Conservation (phyloP, 768 basidiomycete genomes). For the Nidularia pulvinata region DNA sequence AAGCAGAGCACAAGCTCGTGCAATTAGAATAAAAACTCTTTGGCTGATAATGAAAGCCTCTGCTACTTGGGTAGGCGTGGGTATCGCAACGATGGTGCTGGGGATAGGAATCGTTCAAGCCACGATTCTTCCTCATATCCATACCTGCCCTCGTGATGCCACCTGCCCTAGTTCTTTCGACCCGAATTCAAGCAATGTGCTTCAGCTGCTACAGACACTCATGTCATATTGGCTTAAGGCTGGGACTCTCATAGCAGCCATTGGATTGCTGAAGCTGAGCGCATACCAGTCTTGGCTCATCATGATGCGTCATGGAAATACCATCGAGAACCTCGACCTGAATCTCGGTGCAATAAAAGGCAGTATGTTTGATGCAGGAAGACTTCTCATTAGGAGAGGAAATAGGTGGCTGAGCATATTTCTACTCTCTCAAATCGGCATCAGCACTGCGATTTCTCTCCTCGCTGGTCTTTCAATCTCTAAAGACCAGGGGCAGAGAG, state of each 20-base stretch:
- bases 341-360: constrained; percentile 10
- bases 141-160: constrained; percentile 6
- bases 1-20: too few species aligned
- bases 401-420: constrained; percentile 7
- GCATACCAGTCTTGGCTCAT: constrained; percentile 13
- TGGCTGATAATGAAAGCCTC: background rate
- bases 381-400: constrained; percentile 5
- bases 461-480: constrained; percentile 8
- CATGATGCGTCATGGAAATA: constrained; percentile 11
- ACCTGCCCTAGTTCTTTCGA: constrained; percentile 7
- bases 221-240: constrained; percentile 12
- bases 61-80: constrained; percentile 3
- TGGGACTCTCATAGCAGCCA: constrained; percentile 5
- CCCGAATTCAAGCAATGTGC: constrained; percentile 7
- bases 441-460: constrained; percentile 5
- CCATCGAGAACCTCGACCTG: constrained; percentile 10
- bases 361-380: constrained; percentile 5
- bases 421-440: constrained; percentile 4
- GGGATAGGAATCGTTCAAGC: constrained; percentile 8
- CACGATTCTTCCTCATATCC: constrained; percentile 5
- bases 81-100: constrained; percentile 7
- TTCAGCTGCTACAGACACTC: constrained; percentile 8
- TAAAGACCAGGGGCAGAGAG: background rate
- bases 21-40: too few species aligned
- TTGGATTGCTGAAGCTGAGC: constrained; percentile 8